A percentile compares a stretch with the other conserved stretches of the same genome.
Conservation (phyloP, 2,329 filamentous ascomycete genomes). For the Fusarium verticillioides region DNA sequence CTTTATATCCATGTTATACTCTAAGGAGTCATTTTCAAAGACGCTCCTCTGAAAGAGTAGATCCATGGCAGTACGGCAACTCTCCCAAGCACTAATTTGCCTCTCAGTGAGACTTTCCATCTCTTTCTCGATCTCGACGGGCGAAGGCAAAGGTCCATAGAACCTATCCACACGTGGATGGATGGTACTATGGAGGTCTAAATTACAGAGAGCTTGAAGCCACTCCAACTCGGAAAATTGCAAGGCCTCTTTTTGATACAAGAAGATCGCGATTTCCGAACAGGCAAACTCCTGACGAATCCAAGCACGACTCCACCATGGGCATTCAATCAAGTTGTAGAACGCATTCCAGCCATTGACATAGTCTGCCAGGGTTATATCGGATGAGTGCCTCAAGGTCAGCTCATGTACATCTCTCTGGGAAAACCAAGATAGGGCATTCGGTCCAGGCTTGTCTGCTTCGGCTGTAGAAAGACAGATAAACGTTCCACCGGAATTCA, state of each 20-base stretch:
- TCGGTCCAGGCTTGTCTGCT: not conserved
- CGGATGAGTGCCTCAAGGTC: no score
- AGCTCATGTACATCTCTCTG: not conserved
- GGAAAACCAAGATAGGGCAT: not conserved
- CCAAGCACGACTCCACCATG: not conserved
- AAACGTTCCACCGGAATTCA: not conserved
- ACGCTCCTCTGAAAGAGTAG: no score
- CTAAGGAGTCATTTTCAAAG: no score
- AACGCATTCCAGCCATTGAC: not conserved
- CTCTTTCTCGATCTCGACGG: no score
- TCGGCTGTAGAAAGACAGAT: not conserved
- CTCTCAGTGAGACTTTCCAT: no score
- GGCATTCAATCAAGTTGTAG: not conserved
- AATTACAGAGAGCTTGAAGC: not conserved
- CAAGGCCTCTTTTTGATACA: not conserved
- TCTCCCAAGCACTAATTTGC: no score
- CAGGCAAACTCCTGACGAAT: not conserved
- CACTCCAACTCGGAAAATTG: not conserved
- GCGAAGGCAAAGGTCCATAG: no score
- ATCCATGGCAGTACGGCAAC: no score
- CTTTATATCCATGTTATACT: no score
- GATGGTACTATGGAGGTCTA: accelerated
- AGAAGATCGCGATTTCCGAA: not conserved
- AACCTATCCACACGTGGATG: no score
- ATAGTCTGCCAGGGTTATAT: not conserved